Evolutionary conservation across 2,329 filamentous ascomycete species (phyloP), one percentile per base, ranked within the genome.

Genomic region (Fusarium haematococcum): DNA sequence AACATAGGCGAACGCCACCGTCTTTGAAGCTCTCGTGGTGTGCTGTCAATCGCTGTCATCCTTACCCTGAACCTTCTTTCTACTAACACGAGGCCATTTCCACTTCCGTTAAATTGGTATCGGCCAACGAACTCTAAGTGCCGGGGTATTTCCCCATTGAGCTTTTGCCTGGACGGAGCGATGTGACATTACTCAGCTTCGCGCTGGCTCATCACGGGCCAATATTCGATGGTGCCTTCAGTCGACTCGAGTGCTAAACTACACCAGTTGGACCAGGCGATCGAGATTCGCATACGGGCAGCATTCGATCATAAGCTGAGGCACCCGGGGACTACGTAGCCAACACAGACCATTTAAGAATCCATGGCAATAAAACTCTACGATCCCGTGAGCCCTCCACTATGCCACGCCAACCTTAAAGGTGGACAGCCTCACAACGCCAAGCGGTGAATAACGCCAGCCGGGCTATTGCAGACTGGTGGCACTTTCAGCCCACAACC

Each of bases 101-200:
- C 56, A 52, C 56, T 52, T 66, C 41, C 54, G 32, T 61, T 60
- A 41, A 59, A 48, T 59, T 59, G 23, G 25, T 18, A 25, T 43
- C 25, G 45, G 30, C 33, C 43, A 41, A 16, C 25, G 30, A 65
- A 61, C 63, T 52, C 45, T 61, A 52, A 41, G 13, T 45, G 43
- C 16, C n/a, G 25, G 43, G 63, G 6, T 20, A n/a, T 41, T 54
- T 61, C 30, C 62, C 30, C 56, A 39, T 59, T 30, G 20, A 60
- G 54, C 14, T 27, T 30, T 27, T 52, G 14, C n/a, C n/a, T 48
- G 11, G 50, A 14, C 35, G 18, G 27, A 35, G 30, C 52, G 54
- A 70, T 73, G 69, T 73, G 48, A 72, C 70, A 60, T 62, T 72
- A 48, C 16, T 30, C 23, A 37, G 32, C 33, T 35, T 18, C 11